These are phyloP conservation scores for Stephanodiscus minutulus DNA, from an alignment of 108 stramenopile genomes.

Conservation along the genomic window DNA sequence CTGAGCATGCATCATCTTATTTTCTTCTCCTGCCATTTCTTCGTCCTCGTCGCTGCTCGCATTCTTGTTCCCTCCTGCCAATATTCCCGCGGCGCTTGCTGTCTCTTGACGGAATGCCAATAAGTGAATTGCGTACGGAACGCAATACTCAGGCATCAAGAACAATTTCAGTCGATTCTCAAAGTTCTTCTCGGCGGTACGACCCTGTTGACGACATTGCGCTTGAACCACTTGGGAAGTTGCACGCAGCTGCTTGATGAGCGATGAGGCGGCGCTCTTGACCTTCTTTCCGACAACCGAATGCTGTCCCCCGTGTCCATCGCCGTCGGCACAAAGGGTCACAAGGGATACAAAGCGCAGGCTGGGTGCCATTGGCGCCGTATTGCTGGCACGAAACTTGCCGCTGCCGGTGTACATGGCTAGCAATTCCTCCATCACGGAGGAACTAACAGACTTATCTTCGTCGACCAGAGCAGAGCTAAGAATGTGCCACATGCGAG, in stretches of 20 bases:
- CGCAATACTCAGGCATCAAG: conserved; percentile 86
- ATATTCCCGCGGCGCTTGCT: conserved; percentile 46
- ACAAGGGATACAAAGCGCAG: conserved; percentile 74
- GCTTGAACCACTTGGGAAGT: conserved; percentile 56
- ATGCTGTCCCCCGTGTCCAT: conserved; percentile 49
- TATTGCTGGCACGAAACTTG: conserved; percentile 43
- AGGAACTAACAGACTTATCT: conserved; percentile 59
- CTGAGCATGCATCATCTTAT: conserved; percentile 24
- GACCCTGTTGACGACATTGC: conserved; percentile 69
- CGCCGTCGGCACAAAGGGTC: conserved; percentile 74
- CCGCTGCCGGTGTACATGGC: conserved; percentile 72
- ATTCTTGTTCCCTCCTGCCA: conserved; percentile 23
- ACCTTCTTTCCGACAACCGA: conserved; percentile 66
- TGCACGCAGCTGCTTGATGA: conserved; percentile 61
- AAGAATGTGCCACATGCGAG: conserved; percentile 67
- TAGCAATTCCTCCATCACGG: conserved; percentile 68
- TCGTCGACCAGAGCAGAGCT: conserved; percentile 61
- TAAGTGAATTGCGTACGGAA: conserved; percentile 81
- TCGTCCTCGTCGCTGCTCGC: conserved; percentile 49
- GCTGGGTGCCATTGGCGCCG: conserved; percentile 53
- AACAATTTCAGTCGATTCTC: conserved; percentile 64
- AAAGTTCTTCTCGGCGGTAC: conserved; percentile 67
- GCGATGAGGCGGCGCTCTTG: conserved; percentile 57
- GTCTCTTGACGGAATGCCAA: conserved; percentile 78
- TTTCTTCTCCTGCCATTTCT: conserved; percentile 2